Evolutionary conservation across 768 basidiomycete species (phyloP), one percentile per base, ranked within the genome.

Genomic region (Mycena vitilis): DNA sequence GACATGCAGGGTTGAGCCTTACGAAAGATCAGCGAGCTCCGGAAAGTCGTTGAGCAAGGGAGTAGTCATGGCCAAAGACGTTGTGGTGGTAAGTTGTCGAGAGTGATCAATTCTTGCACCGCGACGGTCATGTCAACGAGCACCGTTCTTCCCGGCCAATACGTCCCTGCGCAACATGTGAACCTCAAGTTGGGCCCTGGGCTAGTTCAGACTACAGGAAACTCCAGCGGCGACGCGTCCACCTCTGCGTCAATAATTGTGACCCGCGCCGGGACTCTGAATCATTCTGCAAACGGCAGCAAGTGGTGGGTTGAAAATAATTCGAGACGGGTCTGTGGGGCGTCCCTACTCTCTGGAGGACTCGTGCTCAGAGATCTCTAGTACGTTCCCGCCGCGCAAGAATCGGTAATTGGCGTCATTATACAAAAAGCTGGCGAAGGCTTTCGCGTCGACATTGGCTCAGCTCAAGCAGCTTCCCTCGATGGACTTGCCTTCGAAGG

Each of bases 401-500:
- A 99, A 77, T 89, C 92, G 12, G 95, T 99, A 2, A 85, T 99
- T 25, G 97, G 96, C 4, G 85, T 92, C 44, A 84, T 99, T 58
- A 84, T 86, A 8, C 93, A 91, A 66, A 90, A 92, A 73, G 85
- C 90, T 62, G 95, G 95, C 44, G 97, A 99, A 75, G 92, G 91
- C 8, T 99, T 90, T 84, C 88, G 96, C 52, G 95, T 99, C 25
- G 97, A 99, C 78, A 95, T 99, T 68, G 96, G 96, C 3, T 85
- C 91, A 34, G 92, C 96, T 7, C 95, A 98, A 75, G 83, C 85
- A 55, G 97, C 97, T 0, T 86, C 88, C 7, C 80, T 99, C 51
- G 96, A 98, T 73, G 93, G 88, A 0, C 86, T 98, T 37, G 96
- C 98, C 2, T 99, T 99, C 76, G 97, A 99, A 77, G 93, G 95